Percentiles rank a stretch among this genome's conserved stretches.
These are phyloP conservation scores for Nothophaeocryptopus gaeumannii DNA, from an alignment of 2,329 filamentous ascomycete species.

Conservation along the genomic window DNA sequence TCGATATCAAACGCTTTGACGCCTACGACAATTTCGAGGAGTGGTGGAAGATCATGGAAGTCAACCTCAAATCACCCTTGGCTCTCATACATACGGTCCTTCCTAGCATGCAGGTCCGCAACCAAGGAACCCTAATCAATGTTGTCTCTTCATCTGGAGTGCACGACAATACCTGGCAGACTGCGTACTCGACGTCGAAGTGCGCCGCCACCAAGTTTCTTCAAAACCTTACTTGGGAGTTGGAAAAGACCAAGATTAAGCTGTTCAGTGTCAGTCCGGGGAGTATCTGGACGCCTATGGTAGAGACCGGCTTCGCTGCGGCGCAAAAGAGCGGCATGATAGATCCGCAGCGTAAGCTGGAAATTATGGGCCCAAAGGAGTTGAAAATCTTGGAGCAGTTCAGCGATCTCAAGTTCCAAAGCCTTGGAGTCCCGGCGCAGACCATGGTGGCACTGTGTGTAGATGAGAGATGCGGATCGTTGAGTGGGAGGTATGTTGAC, in stretches of 20 bases:
- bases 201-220: slow-evolving; percentile 1
- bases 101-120: slow-evolving; percentile 5
- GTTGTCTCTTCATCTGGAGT: slow-evolving; percentile 2
- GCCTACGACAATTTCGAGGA: slow-evolving; percentile 18
- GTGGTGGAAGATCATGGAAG: slow-evolving; percentile 10
- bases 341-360: neutral
- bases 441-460: slow-evolving; percentile 10
- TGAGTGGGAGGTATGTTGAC: slow-evolving; percentile 7
- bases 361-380: neutral
- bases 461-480: slow-evolving; percentile 6
- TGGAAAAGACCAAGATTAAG: neutral
- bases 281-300: neutral
- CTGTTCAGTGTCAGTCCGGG: slow-evolving; percentile 4
- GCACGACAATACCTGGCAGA: neutral
- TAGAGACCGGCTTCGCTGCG: neutral
- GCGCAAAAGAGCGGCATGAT: too few species aligned
- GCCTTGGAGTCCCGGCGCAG: slow-evolving; percentile 1
- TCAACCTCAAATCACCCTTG: slow-evolving; percentile 12
- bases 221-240: neutral
- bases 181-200: slow-evolving; percentile 5
- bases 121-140: slow-evolving; percentile 6
- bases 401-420: slow-evolving; percentile 2
- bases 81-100: slow-evolving; percentile 5
- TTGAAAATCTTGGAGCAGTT: neutral
- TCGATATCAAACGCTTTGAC: slow-evolving; percentile 8